A percentile compares a stretch with the other conserved stretches of the same genome.
Evolutionary conservation across 1,139 yeast species (phyloP).

Genomic region (Kodamaea alishanica): DNA sequence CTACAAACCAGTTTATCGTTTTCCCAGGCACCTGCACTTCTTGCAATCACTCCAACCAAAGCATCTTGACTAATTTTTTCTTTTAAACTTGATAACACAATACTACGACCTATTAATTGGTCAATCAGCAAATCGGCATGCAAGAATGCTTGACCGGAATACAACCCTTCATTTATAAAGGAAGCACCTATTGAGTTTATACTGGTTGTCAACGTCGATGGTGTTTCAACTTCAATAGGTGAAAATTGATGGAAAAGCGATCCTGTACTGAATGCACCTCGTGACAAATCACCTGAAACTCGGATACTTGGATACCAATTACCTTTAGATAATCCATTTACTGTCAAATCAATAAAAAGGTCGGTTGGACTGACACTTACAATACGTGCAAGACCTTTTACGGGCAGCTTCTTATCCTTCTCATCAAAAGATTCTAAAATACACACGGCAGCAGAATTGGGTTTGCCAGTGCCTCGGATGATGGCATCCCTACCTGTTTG

Average conservation of each 20-base stretch:
- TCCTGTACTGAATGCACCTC: conserved; percentile 74
- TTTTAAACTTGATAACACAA: conserved; percentile 53
- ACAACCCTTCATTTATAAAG: conserved; percentile 22
- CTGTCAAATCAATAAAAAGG: conserved; percentile 69
- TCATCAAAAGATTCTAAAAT: conserved; percentile 71
- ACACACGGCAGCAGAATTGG: conserved; percentile 89
- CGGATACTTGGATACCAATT: conserved; percentile 68
- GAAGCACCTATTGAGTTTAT: conserved; percentile 40
- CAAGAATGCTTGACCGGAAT: conserved; percentile 62
- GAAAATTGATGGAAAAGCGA: conserved; percentile 42
- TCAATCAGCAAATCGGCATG: conserved; percentile 54
- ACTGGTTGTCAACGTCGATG: conserved; percentile 31
- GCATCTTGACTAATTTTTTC: conserved; percentile 42
- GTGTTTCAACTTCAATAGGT: conserved; percentile 37
- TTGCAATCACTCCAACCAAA: conserved; percentile 83
- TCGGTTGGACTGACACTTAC: conserved; percentile 57
- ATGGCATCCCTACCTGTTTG: conserved; percentile 81
- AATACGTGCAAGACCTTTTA: conserved; percentile 82
- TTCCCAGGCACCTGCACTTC: conserved; percentile 98
- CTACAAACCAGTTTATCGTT: conserved; percentile 90
- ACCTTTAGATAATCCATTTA: conserved; percentile 66
- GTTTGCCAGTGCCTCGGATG: conserved; percentile 84
- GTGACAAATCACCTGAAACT: conserved; percentile 68
- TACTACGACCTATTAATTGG: conserved; percentile 76
- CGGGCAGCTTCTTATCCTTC: conserved; percentile 52